phyloP scores from a whole-genome alignment of 1,284 basidiomycete genomes.

The Cronartium ribicola region DNA sequence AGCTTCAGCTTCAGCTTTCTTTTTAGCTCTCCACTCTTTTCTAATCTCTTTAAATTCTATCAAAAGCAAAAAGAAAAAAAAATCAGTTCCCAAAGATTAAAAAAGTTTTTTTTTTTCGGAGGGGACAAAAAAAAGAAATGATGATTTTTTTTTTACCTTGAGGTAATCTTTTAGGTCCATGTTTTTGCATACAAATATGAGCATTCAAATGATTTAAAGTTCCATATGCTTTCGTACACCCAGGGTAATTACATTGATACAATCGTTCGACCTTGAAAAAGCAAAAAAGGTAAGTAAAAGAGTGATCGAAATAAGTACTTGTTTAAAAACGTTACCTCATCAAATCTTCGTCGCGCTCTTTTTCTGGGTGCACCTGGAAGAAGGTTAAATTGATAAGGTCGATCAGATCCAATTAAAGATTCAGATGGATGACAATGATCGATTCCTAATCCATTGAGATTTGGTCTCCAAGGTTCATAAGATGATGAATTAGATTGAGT shows the following conservation, averaged over 20 bases:
- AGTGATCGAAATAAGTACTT: neutral
- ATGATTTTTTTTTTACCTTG: conserved; percentile 59
- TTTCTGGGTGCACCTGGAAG: conserved; percentile 58
- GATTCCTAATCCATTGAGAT: neutral
- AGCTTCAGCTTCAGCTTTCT: conserved; percentile 64
- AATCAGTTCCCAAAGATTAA: neutral
- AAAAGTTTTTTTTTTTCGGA: neutral
- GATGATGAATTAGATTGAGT: neutral
- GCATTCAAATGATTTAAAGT: conserved; percentile 88
- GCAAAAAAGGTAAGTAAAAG: neutral
- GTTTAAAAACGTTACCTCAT: conserved; percentile 56
- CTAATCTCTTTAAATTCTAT: conserved; percentile 95
- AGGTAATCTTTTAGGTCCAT: conserved; percentile 75
- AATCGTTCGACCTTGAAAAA: conserved; percentile 69
- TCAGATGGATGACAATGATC: neutral
- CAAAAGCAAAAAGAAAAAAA: conserved; percentile 6
- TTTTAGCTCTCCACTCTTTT: conserved; percentile 88
- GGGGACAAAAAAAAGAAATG: conserved; percentile 16
- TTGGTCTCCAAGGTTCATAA: neutral
- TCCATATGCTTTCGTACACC: conserved; percentile 66
- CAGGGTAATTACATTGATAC: conserved; percentile 74
- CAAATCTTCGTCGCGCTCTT: conserved; percentile 73
- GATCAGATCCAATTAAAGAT: neutral
- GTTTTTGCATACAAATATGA: conserved; percentile 87
- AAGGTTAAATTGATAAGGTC: conserved; percentile 27